phyloP scores from a whole-genome alignment of 2,329 filamentous ascomycete genomes.

The Botryotinia calthae region DNA sequence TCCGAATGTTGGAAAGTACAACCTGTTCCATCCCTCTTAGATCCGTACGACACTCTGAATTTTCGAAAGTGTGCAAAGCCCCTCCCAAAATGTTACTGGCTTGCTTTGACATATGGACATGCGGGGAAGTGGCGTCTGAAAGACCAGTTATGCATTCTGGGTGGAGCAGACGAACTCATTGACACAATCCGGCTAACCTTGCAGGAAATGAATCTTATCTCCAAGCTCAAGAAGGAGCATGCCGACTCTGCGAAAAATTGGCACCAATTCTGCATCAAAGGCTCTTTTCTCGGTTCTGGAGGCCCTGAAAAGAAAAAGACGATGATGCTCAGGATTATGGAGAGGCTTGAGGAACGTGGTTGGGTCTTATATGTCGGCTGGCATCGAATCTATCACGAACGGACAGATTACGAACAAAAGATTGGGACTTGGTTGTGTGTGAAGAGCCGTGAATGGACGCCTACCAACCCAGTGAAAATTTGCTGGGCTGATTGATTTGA shows the following conservation, averaged over 20 bases:
- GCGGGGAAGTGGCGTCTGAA: not conserved
- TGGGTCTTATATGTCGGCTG: slow-evolving; percentile 2
- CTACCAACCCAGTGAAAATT: slow-evolving; percentile 8
- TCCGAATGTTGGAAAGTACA: slow-evolving; percentile 6
- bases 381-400: not conserved
- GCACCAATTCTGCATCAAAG: not conserved
- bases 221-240: not conserved
- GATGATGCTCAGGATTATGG: slow-evolving; percentile 12
- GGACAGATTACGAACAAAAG: not conserved
- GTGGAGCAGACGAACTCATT: slow-evolving; percentile 14
- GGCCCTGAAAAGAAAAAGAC: not conserved
- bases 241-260: not conserved
- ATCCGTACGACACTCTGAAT: not conserved
- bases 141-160: slow-evolving; percentile 4
- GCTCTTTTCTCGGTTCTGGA: not conserved
- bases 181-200: slow-evolving; percentile 14
- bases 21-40: not conserved
- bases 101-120: not conserved
- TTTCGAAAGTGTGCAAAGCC: not conserved
- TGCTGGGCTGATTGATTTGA: not conserved
- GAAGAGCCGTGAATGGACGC: slow-evolving; percentile 16
- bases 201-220: slow-evolving; percentile 12
- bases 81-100: slow-evolving; percentile 19
- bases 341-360: slow-evolving; percentile 17
- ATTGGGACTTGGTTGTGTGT: slow-evolving; percentile 17